Conservation (phyloP, 306 rosid species). For the Cucumis melo region DNA sequence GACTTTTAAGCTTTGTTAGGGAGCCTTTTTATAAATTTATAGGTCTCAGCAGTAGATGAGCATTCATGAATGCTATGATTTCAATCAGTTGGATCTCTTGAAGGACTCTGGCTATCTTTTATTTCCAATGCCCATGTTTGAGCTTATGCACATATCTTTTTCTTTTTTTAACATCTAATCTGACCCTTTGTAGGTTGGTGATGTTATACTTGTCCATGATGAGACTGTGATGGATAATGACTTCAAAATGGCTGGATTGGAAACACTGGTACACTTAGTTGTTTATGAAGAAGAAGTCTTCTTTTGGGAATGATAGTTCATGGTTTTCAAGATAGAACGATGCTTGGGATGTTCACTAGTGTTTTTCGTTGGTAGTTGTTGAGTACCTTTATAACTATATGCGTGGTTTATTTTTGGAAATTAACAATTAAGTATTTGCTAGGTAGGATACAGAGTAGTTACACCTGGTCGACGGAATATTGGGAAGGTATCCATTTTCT, state of each 20-base stretch:
- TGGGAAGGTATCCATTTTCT: conserved; percentile 46
- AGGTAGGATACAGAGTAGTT: conserved; percentile 89
- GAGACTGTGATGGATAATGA: conserved; percentile 62
- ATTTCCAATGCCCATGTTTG: neutral
- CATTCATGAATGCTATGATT: neutral
- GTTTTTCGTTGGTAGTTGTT: neutral
- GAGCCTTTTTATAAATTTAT: neutral
- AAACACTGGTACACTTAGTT: conserved; percentile 55
- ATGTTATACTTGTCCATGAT: conserved; percentile 76
- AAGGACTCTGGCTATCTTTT: neutral
- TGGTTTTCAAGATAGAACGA: neutral
- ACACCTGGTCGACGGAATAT: conserved; percentile 70
- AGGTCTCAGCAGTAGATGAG: neutral
- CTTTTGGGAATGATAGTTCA: neutral
- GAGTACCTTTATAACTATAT: neutral
- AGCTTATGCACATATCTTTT: neutral
- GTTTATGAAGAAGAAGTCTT: neutral
- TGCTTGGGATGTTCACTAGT: neutral
- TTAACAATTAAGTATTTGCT: conserved; percentile 28
- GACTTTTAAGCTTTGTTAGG: neutral
- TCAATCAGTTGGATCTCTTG: neutral
- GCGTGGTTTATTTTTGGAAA: conserved; percentile 3
- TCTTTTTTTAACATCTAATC: neutral
- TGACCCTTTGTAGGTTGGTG: conserved; percentile 63
- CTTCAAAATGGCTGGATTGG: conserved; percentile 66